Evolutionary conservation across 306 rosid species (phyloP), one percentile per base, ranked within the genome.

Genomic region (Luffa acutangula): DNA sequence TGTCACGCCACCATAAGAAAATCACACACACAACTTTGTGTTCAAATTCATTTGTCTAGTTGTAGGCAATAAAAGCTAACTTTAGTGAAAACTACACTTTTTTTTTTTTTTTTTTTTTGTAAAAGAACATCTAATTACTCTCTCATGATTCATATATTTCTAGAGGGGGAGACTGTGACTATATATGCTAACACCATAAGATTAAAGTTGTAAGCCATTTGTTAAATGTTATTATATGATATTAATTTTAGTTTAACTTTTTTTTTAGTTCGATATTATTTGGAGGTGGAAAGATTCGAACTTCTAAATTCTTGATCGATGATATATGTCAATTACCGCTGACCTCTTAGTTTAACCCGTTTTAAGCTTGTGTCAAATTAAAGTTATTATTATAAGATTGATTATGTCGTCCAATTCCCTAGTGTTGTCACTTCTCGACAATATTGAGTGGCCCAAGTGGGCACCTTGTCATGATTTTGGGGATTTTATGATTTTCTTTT

Each of bases 1-100:
- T 77, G 89, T 90, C 41, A 85, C 90, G 17, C 93, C 90, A 21
- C 48, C 73, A 1, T 59, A 58, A 25, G 9, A 56, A 54, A 36
- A 20, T 4, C 12, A 69, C 18, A 9, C 37, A 42, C 8, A 42
- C 25, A 58, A 18, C 6, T 33, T 62, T 25, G 15, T 62, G 41
- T 64, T 3, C 3, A 64, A 0, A 36, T 64, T 64, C 3, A 39
- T 66, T 39, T 36, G 13, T 36, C 3, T 39, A 66, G 14, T 9
- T 0, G 12, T 39, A 66, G 25, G 25, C 6, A 0, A 65, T 36
- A 17, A 18, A 34, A 39, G 1, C 49, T 67, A 41, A 41, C 6
- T 20, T 13, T 37, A 12, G 4, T 21, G 18, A 4, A 5, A 14
- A 15, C 3, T 34, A 63, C 37, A 15, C 4, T 1, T 25, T 1